Percentiles rank a stretch among this genome's conserved stretches.
Evolutionary conservation across 177 flowering plant species (phyloP).

Genomic region (Telopea speciosissima): DNA sequence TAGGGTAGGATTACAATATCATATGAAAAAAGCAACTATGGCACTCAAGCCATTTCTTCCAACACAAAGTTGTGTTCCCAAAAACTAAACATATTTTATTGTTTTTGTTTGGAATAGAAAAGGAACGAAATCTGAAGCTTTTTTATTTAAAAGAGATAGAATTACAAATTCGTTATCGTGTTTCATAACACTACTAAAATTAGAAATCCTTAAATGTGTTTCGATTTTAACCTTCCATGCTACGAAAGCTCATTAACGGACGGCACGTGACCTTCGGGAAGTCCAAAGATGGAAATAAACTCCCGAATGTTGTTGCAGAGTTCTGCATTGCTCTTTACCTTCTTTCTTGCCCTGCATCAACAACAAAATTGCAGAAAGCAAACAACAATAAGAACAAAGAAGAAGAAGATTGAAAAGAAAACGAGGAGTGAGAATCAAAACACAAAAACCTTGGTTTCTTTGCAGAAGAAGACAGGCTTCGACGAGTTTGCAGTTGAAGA

Average conservation of each 20-base stretch:
- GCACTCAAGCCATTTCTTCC: no score
- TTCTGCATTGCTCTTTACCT: constrained; percentile 52
- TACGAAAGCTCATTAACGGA: constrained; percentile 50
- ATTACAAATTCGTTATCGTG: no score
- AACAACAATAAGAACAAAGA: not conserved
- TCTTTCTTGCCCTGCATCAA: constrained; percentile 29
- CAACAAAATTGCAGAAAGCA: not conserved
- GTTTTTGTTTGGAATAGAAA: no score
- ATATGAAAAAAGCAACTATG: no score
- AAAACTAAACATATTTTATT: no score
- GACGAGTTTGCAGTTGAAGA: not conserved
- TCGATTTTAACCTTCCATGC: constrained; percentile 50
- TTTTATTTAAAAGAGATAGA: no score
- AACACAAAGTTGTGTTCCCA: no score
- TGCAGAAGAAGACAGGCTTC: constrained; percentile 9
- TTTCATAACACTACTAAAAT: no score
- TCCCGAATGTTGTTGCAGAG: constrained; percentile 45
- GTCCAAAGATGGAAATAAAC: constrained; percentile 40
- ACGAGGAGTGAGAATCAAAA: no score
- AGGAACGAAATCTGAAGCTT: no score
- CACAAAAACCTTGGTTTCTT: constrained; percentile 29
- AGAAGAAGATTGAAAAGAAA: not conserved
- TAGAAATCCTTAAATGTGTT: no score
- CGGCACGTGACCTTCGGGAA: constrained; percentile 57
- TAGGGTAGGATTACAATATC: no score